Evolutionary conservation across 2,329 filamentous ascomycete species (phyloP), one percentile per base, ranked within the genome.

Genomic region (Aspergillus jensenii): DNA sequence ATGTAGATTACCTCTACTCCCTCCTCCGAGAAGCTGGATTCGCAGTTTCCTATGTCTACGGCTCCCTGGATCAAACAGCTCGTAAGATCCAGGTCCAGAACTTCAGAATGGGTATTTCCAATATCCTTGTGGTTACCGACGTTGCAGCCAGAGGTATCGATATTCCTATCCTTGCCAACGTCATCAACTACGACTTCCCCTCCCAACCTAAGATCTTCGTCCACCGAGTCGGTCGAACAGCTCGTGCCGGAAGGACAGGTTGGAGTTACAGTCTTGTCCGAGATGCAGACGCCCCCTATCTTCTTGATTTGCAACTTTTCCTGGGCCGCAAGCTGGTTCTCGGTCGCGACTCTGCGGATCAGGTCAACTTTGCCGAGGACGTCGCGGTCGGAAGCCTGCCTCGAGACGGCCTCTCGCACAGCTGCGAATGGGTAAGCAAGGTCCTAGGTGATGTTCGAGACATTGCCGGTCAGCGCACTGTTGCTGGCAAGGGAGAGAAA

Each of bases 161-260:
- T 85, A 96, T 99, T 65, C 95, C 95, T 0, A 85, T 97, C 47
- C 82, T 99, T 37, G 93, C 91, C 56, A 98, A 99, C 71, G 95
- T 99, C 59, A 93, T 99, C 80, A 98, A 99, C 80, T 99, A 96
- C 76, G 93, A 98, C 71, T 99, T 99, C 64, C 93, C 95, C 3
- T 90, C 93, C 2, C 95, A 98, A 69, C 91, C 95, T 19, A 99
- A 99, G 77, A 87, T 99, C 43, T 99, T 96, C 68, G 90, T 99
- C 27, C 95, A 99, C 76, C 88, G 95, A 71, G 95, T 99, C 47
- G 95, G 95, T 68, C 88, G 95, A 77, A 99, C 96, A 25, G 96
- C 95, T 41, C 87, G 95, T 84, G 96, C 96, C 45, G 95, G 93
- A 14, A 88, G 91, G 67, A 87, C 89, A 64, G 95, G 95, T 62